Evolutionary conservation across 2,329 filamentous ascomycete genomes (phyloP), one percentile per base, ranked within the genome.

Genomic region (Pseudocercospora vitis): DNA sequence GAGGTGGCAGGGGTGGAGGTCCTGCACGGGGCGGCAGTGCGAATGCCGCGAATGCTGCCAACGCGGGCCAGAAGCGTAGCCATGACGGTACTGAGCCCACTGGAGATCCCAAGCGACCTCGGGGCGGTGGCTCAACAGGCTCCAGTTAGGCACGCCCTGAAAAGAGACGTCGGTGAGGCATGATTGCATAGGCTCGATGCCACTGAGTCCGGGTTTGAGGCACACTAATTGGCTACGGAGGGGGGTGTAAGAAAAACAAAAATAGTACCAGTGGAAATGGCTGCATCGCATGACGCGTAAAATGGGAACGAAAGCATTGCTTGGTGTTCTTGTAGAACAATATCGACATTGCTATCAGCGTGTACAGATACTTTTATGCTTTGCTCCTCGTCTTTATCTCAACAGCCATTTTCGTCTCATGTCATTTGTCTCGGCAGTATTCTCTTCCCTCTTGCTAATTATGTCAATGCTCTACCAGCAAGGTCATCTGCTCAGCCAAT

Each of bases 51-150:
- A n/a, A n/a, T n/a, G 40, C 56, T 26, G 60, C 53, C 12, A 63
- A 63, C 23, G 65, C 65, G 3, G 69, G 68, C 3, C 61, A 67
- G 53, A 71, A 71, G 63, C 62, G 69, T 18, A 57, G 59, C 29
- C 62, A 69, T 51, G 68, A 69, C 29, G 68, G 68, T 7, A 61
- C 59, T 19, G 62, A 62, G 7, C 57, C 53, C 7, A 53, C 53
- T 33, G 59, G 52, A 7, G 66, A 68, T 49, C 59, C 57, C n/a
- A 68, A 69, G 62, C 58, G 65, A 16, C 64, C 60, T 29, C 62
- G 67, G 42, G 66, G 65, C 24, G 64, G 64, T 16, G 61, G 50
- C 19, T 37, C 57, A n/a, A 50, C 50, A 16, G 59, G 54, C 21
- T 56, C 54, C 19, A 50, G 54, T 21, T 61, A 61, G 60, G 45